Evolutionary conservation across 1,284 basidiomycete species (phyloP).

Genomic region (Melampsora larici-populina): DNA sequence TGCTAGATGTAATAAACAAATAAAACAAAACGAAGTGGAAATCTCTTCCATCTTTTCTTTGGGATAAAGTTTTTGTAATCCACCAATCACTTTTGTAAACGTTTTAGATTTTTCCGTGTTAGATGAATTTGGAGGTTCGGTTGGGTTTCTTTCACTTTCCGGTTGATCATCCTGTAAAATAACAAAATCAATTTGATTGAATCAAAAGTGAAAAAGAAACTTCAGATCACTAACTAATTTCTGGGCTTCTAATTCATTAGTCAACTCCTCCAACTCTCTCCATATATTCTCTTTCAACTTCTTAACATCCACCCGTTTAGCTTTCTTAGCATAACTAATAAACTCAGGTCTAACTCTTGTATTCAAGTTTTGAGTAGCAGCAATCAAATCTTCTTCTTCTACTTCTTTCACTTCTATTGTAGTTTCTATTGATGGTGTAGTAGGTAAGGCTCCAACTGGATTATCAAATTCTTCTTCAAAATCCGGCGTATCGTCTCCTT

Average conservation of each 20-base stretch:
- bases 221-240: conserved; percentile 45
- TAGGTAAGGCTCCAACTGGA: conserved; percentile 38
- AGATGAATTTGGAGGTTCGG: conserved; percentile 59
- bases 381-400: conserved; percentile 80
- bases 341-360: conserved; percentile 78
- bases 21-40: conserved; percentile 99
- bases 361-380: conserved; percentile 70
- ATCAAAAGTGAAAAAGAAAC: conserved; percentile 49
- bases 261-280: conserved; percentile 77
- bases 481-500: conserved; percentile 58
- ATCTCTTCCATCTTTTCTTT: conserved; percentile 94
- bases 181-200: background rate
- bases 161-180: conserved; percentile 7
- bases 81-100: conserved; percentile 79
- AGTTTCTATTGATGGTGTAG: conserved; percentile 47
- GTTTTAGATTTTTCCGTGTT: conserved; percentile 64
- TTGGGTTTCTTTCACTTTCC: conserved; percentile 61
- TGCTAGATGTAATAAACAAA: conserved; percentile 88
- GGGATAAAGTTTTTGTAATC: conserved; percentile 77
- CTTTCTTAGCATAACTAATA: conserved; percentile 91
- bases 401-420: conserved; percentile 49
- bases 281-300: conserved; percentile 98
- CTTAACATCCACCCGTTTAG: conserved; percentile 93
- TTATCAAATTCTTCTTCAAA: conserved; percentile 57
- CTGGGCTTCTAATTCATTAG: conserved; percentile 55